Evolutionary conservation across 1,284 basidiomycete species (phyloP), one percentile per base, ranked within the genome.

Genomic region (Tilletia setariae): DNA sequence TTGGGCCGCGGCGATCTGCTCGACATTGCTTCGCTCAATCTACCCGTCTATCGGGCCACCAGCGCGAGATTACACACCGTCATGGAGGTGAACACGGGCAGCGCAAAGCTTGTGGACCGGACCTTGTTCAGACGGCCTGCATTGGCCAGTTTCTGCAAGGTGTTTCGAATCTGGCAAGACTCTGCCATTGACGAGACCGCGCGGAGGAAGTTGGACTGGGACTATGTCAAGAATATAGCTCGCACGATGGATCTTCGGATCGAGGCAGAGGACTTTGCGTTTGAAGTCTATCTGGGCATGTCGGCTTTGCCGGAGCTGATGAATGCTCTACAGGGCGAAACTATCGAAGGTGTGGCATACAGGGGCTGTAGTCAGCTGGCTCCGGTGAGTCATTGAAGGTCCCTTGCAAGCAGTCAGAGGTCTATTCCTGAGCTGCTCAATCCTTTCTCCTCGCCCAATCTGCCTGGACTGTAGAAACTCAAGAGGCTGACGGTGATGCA

Each of bases 151-250:
- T 7, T 16, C 1, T 61, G 56, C 28, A 13, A 35, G 28, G 16
- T 35, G 30, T 40, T 61, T 25, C 56, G 56, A 11, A 32, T 61
- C 56, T 61, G 56, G 56, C 28, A 61, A 16, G 56, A 61, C 56
- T 16, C 15, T 9, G 56, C 56, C 4, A 3, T 61, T 2, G 35
- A 9, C 25, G 30, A 13, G 3, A 30, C 30, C 28, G 56, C 16
- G 28, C 3, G 19, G 15, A 2, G 8, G 11, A 2, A 15, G 2
- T 30, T 61, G 13, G 30, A 40, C 9, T 61, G 56, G 56, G 16
- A 16, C 3, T 32, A 35, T 7, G 30, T 61, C 15, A 25, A 30
- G 32, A 30, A 40, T 11, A 61, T 61, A 15, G 16, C 32, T 28
- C 56, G 28, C 25, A 7, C 4, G 56, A 30, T 61, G 25, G 21